Base-by-base conservation (phyloP, 768 basidiomycete genomes). In the Boletus insuetus region DNA sequence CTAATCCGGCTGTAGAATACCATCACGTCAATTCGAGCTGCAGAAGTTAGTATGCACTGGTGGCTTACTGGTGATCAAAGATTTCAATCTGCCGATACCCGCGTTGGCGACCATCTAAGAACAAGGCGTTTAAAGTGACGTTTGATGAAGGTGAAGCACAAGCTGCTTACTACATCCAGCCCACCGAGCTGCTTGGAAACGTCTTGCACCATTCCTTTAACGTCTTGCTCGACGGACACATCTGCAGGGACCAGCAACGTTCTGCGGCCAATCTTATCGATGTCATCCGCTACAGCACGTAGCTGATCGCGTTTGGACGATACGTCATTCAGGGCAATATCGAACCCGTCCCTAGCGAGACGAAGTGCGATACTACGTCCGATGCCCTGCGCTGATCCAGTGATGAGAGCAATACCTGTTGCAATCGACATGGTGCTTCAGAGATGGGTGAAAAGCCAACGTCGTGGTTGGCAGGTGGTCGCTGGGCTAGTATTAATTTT, bases 101-200 rank as follows among this genome's bases (percentile, higher is more conserved):
- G 57, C 59, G 19, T 60, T 60, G 11, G 59, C 60, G 6, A 61
- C 54, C 51, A 61, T 61, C 60, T 56, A 26, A 3, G 14, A 26
- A 16, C 3, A 16, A 24, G 13, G 22, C 4, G 4, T 19, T 41
- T 11, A 41, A 11, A 9, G 20, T 19, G 20, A 20, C 13, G 12
- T 4, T 20, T 41, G 12, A 22, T 22, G 11, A 19, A 20, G 14
- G 38, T 39, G 6, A n/a, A 39, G 17, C 34, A 39, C 17, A 3
- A 8, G 38, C n/a, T 39, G n/a, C 44, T 59, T 46, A 79, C 80
- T 22, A 79, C 77, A 56, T 81, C 77, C 24, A 82, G 58, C 5
- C 73, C 62, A 1, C 79, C 80, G 6, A 80, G 62, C 29, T 60
- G 60, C 5, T 61, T 46, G 16, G 65, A 66, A 16, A 64, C 64